These are phyloP conservation scores for Globisporangium sylvaticum DNA, from an alignment of 352 stramenopile species.

Conservation along the genomic window DNA sequence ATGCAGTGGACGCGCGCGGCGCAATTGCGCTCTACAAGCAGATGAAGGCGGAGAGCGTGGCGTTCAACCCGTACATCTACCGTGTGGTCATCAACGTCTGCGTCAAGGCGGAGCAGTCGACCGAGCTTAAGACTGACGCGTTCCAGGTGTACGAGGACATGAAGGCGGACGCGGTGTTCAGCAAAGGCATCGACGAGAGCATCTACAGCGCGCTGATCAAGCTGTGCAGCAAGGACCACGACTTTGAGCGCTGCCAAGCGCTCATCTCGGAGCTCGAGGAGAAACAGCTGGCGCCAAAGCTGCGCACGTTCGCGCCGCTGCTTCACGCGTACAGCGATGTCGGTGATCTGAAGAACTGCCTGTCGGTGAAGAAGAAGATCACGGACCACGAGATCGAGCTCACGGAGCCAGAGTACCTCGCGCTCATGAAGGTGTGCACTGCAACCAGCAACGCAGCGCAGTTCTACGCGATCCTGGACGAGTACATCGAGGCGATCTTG, in stretches of 20 bases:
- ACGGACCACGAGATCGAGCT: slow-evolving; percentile 40
- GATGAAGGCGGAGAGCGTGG: slow-evolving; percentile 41
- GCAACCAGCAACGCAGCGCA: slow-evolving; percentile 27
- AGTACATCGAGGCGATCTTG: slow-evolving; percentile 58
- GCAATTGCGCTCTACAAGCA: slow-evolving; percentile 48
- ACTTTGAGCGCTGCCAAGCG: slow-evolving; percentile 47
- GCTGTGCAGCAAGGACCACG: slow-evolving; percentile 52
- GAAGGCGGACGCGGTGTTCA: slow-evolving; percentile 31
- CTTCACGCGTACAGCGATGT: slow-evolving; percentile 53
- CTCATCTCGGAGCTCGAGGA: slow-evolving; percentile 54
- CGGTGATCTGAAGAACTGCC: slow-evolving; percentile 51
- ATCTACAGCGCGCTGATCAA: slow-evolving; percentile 78
- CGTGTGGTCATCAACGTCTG: slow-evolving; percentile 62
- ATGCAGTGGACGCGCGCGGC: slow-evolving; percentile 29
- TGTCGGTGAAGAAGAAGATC: slow-evolving; percentile 53
- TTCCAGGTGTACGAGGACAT: slow-evolving; percentile 67
- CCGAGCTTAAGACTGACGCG: slow-evolving; percentile 32
- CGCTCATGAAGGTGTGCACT: slow-evolving; percentile 49
- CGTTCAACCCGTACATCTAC: slow-evolving; percentile 38
- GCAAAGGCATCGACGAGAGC: slow-evolving; percentile 44
- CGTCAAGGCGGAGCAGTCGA: slow-evolving; percentile 36
- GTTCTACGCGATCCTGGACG: slow-evolving; percentile 57
- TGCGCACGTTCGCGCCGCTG: slow-evolving; percentile 71
- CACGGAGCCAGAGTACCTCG: slow-evolving; percentile 61
- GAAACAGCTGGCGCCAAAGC: slow-evolving; percentile 45